Percentiles rank a stretch among this genome's conserved stretches.
Evolutionary conservation across 139 green algal genomes (phyloP).

Genomic region (Mychonastes homosphaera): DNA sequence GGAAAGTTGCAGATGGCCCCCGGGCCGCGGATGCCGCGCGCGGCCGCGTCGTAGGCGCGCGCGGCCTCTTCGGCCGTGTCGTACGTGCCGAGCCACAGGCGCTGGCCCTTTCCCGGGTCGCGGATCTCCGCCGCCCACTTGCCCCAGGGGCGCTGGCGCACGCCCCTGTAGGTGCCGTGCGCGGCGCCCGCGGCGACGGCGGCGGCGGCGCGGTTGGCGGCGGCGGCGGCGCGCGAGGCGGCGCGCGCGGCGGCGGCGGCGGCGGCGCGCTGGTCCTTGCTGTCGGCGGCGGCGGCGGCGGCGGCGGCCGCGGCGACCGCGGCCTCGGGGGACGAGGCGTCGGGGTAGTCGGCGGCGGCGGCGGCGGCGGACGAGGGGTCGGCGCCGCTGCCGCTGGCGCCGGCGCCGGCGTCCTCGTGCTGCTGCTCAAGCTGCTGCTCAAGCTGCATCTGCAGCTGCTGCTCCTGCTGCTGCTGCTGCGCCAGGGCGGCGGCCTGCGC

Average conservation of each 20-base stretch:
- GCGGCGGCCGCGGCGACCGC: neutral
- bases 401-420: too few species aligned
- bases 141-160: constrained; percentile 43
- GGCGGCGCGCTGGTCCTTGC: neutral
- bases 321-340: too few species aligned
- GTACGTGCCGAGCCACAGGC: constrained; percentile 79
- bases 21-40: constrained; percentile 48
- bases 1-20: constrained; percentile 63
- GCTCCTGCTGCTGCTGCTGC: too few species aligned
- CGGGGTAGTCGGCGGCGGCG: too few species aligned
- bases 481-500: too few species aligned
- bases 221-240: neutral
- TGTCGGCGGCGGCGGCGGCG: neutral
- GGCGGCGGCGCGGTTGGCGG: neutral
- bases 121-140: constrained; percentile 46
- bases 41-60: constrained; percentile 57
- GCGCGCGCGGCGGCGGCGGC: neutral
- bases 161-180: constrained; percentile 57
- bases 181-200: neutral
- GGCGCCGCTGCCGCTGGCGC: too few species aligned
- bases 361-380: too few species aligned
- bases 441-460: too few species aligned
- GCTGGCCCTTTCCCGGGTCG: constrained; percentile 39
- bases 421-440: too few species aligned
- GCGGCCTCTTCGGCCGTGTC: constrained; percentile 75